Evolutionary conservation across 2,329 filamentous ascomycete species (phyloP).

Genomic region (Whalleya microplaca): DNA sequence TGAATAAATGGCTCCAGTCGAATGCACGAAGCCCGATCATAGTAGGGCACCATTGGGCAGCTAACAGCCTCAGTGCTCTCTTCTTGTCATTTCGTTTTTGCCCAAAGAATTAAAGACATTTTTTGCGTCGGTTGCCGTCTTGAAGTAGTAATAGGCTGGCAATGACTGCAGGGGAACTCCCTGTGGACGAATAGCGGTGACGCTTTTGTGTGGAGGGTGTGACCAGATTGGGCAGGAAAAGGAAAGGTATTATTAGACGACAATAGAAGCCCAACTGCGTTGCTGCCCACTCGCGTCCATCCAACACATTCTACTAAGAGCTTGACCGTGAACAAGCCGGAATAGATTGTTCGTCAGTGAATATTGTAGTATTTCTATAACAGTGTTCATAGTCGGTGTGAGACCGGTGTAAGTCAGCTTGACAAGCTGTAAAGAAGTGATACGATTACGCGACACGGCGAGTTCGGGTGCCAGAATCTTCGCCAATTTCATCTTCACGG

Average conservation of each 20-base stretch:
- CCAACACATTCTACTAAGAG: background rate
- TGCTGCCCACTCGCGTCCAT: constrained; percentile 27
- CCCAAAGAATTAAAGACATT: constrained; percentile 20
- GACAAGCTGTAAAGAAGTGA: background rate
- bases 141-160: constrained; percentile 28
- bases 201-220: constrained; percentile 29
- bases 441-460: background rate
- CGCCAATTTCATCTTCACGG: background rate
- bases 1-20: constrained; percentile 19
- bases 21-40: constrained; percentile 24
- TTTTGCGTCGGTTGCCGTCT: constrained; percentile 8
- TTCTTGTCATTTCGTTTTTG: constrained; percentile 21
- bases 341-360: background rate
- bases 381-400: background rate
- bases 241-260: constrained; percentile 18
- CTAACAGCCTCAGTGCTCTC: constrained; percentile 14
- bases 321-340: background rate
- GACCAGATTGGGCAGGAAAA: constrained; percentile 37
- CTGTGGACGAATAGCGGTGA: constrained; percentile 35
- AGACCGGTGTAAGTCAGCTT: background rate
- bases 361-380: background rate
- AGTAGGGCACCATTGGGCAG: constrained; percentile 33
- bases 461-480: background rate
- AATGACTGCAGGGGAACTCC: constrained; percentile 33
- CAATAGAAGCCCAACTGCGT: constrained; percentile 31